Evolutionary conservation across 306 rosid species (phyloP).

Genomic region (Sicyos baderoa): DNA sequence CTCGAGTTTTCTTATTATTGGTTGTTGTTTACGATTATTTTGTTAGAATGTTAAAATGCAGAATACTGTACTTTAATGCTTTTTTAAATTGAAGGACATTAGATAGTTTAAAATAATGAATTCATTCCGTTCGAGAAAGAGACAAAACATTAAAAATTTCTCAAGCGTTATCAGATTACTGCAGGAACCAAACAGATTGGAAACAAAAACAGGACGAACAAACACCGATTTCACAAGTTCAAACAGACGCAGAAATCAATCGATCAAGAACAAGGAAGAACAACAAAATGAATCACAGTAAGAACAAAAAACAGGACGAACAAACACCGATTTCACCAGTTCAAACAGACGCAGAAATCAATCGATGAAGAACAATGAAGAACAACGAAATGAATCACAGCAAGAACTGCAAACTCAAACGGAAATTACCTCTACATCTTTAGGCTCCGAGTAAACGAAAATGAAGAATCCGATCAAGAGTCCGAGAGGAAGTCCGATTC

Average conservation of each 20-base stretch:
- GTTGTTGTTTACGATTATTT: too few species aligned
- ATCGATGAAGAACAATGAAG: neutral
- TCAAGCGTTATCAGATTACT: neutral
- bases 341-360: neutral
- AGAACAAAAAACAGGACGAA: neutral
- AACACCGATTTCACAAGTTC: too few species aligned
- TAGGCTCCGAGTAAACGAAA: constrained; percentile 57
- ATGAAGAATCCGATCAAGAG: constrained; percentile 67
- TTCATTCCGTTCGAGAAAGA: neutral
- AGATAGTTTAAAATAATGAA: neutral
- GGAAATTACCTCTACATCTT: constrained; percentile 47
- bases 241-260: too few species aligned
- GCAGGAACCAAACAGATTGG: neutral
- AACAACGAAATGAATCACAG: neutral
- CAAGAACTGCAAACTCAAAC: neutral
- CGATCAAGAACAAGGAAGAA: too few species aligned
- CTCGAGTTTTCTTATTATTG: too few species aligned
- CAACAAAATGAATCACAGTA: too few species aligned
- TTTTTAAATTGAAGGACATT: neutral
- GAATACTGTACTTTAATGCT: neutral
- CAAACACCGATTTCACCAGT: neutral
- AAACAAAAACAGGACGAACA: neutral
- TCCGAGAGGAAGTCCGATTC: constrained; percentile 75
- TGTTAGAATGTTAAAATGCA: neutral
- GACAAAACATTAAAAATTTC: neutral